These are phyloP conservation scores for Apiospora arundinis DNA, from an alignment of 2,329 filamentous ascomycete genomes.

Conservation along the genomic window DNA sequence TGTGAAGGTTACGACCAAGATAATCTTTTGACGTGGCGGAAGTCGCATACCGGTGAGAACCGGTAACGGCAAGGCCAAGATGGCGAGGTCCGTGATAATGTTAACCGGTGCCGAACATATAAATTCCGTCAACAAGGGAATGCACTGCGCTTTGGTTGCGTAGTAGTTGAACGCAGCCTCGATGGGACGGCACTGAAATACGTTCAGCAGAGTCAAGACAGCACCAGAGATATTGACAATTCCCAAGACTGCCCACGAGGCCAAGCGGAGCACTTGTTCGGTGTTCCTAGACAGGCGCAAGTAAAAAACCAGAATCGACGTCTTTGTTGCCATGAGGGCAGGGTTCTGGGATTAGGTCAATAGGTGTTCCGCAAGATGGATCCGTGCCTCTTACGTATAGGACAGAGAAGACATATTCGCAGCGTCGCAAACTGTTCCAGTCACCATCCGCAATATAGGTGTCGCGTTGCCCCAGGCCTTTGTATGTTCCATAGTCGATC, in stretches of 20 bases:
- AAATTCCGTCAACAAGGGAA: conserved; percentile 67
- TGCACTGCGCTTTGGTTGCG: conserved; percentile 49
- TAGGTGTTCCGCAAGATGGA: neutral
- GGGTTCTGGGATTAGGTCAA: conserved; percentile 68
- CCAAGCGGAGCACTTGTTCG: conserved; percentile 76
- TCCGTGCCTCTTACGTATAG: conserved; percentile 57
- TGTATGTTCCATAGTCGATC: conserved; percentile 67
- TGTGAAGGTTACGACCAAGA: conserved; percentile 84
- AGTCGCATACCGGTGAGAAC: conserved; percentile 86
- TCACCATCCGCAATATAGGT: conserved; percentile 59
- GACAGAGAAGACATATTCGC: conserved; percentile 70
- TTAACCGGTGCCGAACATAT: conserved; percentile 86
- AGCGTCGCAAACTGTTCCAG: conserved; percentile 58
- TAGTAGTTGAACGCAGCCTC: conserved; percentile 67
- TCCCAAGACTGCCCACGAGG: conserved; percentile 79
- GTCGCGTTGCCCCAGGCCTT: conserved; percentile 74
- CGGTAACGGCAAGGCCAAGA: conserved; percentile 86
- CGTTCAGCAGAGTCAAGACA: conserved; percentile 83
- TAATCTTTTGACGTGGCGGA: conserved; percentile 84
- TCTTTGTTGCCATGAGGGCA: conserved; percentile 88
- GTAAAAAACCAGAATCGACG: conserved; percentile 92
- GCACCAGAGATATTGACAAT: conserved; percentile 81
- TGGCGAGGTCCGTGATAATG: conserved; percentile 87
- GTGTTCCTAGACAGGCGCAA: conserved; percentile 80
- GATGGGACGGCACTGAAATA: conserved; percentile 84